Evolutionary conservation across 371 early-diverging fungal species (phyloP).

Genomic region (Blakeslea trispora): DNA sequence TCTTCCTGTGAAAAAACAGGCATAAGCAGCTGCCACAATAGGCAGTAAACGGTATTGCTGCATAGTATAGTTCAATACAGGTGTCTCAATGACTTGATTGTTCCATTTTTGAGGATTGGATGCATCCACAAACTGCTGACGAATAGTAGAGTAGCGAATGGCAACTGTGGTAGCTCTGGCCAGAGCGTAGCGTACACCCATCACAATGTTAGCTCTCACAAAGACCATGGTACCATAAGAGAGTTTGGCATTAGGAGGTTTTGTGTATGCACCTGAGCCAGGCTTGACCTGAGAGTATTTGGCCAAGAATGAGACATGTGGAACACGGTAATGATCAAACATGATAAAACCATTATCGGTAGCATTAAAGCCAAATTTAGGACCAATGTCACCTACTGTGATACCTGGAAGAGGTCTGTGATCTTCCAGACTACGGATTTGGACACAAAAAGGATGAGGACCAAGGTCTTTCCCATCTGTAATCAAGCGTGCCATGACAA

Average conservation of each 20-base stretch:
- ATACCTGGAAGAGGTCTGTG: conserved; percentile 80
- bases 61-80: conserved; percentile 76
- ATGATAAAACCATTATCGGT: conserved; percentile 87
- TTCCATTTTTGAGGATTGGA: conserved; percentile 43
- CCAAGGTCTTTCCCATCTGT: conserved; percentile 81
- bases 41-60: conserved; percentile 77
- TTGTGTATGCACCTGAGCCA: conserved; percentile 65
- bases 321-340: conserved; percentile 77
- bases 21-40: conserved; percentile 70
- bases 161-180: conserved; percentile 55
- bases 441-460: conserved; percentile 86
- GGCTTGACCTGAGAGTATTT: conserved; percentile 72
- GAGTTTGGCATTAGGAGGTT: conserved; percentile 71
- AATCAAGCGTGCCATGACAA: conserved; percentile 85
- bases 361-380: conserved; percentile 82
- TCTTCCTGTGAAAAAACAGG: conserved; percentile 67
- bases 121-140: conserved; percentile 53
- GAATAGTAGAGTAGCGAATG: conserved; percentile 51
- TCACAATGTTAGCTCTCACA: conserved; percentile 69
- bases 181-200: conserved; percentile 53
- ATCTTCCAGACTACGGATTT: conserved; percentile 73
- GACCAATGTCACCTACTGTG: conserved; percentile 87
- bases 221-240: conserved; percentile 81
- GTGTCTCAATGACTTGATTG: conserved; percentile 56
- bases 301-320: conserved; percentile 79